Percentiles rank a stretch among this genome's conserved stretches.
phyloP scores from a whole-genome alignment of 306 rosid species.

The Dryas octopetala region DNA sequence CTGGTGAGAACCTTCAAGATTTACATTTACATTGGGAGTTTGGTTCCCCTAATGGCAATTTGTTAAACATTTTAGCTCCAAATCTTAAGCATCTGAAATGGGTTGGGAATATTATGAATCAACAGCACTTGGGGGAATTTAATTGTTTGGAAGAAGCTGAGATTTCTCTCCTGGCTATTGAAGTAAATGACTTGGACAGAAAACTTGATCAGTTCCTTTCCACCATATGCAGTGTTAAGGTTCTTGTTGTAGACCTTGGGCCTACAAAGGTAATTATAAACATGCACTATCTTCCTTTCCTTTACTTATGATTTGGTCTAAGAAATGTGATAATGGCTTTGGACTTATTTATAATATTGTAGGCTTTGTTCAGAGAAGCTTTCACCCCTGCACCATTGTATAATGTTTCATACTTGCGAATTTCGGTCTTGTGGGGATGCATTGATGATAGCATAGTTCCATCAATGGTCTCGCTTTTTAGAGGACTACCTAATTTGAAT shows the following conservation, averaged over 20 bases:
- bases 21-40: not conserved
- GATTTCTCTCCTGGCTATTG: not conserved
- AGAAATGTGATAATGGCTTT: too few species aligned
- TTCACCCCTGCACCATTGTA: not conserved
- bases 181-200: not conserved
- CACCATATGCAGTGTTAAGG: not conserved
- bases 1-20: not conserved
- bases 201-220: not conserved
- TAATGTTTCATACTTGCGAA: not conserved
- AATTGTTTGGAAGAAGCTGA: slow-evolving; percentile 2
- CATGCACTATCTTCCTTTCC: too few species aligned
- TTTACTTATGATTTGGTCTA: too few species aligned
- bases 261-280: not conserved
- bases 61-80: not conserved
- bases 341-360: not conserved
- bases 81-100: not conserved
- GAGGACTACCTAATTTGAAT: not conserved
- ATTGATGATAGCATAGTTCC: not conserved
- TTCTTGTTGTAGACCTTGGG: not conserved
- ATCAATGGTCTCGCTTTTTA: not conserved
- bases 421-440: not conserved
- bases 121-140: not conserved
- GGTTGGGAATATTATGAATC: not conserved
- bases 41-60: not conserved
- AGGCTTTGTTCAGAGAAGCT: not conserved